Evolutionary conservation across 2,329 filamentous ascomycete genomes (phyloP).

Genomic region (Ophiognomonia clavigignenti-juglandacearum): DNA sequence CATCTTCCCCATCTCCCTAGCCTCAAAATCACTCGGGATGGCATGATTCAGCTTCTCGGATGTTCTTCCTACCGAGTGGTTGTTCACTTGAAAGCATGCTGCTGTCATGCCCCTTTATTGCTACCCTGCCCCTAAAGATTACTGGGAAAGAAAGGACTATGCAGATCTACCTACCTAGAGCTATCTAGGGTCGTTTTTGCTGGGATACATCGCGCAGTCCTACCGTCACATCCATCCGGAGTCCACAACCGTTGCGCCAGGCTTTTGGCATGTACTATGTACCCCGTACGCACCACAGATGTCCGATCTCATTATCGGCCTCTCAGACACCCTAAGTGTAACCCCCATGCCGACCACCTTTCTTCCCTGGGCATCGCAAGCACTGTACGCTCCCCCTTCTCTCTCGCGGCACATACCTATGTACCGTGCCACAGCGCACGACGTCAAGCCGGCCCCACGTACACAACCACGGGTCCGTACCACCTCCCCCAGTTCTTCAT

Average conservation of each 20-base stretch:
- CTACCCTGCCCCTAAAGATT: neutral
- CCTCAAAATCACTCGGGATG: neutral
- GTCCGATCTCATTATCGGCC: neutral
- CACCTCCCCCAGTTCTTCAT: neutral
- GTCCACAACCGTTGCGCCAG: conserved; percentile 7
- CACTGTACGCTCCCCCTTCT: neutral
- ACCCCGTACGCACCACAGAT: neutral
- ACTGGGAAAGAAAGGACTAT: neutral
- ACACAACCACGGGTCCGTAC: conserved; percentile 1
- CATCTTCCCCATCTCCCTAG: neutral
- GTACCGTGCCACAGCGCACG: too few relatives aligned
- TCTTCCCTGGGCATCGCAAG: neutral
- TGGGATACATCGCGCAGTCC: neutral
- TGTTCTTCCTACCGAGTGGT: too few relatives aligned
- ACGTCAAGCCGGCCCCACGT: neutral
- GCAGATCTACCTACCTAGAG: neutral
- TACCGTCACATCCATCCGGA: conserved; percentile 8
- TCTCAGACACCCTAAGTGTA: conserved; percentile 4
- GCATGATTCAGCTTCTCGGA: too few relatives aligned
- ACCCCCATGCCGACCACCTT: neutral
- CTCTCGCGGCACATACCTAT: neutral
- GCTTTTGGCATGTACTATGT: neutral
- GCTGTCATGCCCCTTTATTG: too few relatives aligned
- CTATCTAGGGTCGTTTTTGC: neutral
- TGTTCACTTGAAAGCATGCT: too few relatives aligned